phyloP scores from a whole-genome alignment of 768 basidiomycete genomes.

The Phylloporus scabripes region DNA sequence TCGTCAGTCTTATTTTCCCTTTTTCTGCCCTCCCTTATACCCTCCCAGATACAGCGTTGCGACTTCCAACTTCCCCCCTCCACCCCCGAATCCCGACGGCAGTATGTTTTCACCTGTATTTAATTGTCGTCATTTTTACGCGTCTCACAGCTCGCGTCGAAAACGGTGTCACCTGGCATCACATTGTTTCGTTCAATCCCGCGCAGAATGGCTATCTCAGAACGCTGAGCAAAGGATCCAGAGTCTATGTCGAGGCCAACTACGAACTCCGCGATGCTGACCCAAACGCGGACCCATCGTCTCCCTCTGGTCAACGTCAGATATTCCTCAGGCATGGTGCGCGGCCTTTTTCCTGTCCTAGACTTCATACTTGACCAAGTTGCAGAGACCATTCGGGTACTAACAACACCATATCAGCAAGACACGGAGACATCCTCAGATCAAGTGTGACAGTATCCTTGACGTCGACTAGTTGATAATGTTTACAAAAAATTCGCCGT shows the following conservation, averaged over 20 bases:
- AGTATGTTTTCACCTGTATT: constrained; percentile 36
- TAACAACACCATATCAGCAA: constrained; percentile 32
- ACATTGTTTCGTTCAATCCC: constrained; percentile 67
- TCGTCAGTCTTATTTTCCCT: constrained; percentile 41
- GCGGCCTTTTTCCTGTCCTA: constrained; percentile 8
- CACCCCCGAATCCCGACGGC: constrained; percentile 55
- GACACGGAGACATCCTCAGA: constrained; percentile 18
- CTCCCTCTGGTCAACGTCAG: constrained; percentile 71
- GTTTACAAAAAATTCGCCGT: neutral
- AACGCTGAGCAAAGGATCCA: constrained; percentile 61
- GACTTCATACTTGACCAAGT: constrained; percentile 5
- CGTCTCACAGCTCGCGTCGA: constrained; percentile 44
- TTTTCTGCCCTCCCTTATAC: neutral
- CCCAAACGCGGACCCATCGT: constrained; percentile 54
- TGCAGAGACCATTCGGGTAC: constrained; percentile 50
- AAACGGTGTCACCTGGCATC: constrained; percentile 65
- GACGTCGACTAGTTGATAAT: neutral
- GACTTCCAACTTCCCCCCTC: constrained; percentile 57
- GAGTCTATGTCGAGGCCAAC: constrained; percentile 76
- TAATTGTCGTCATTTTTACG: neutral
- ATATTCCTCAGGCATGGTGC: constrained; percentile 78
- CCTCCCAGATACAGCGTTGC: constrained; percentile 65
- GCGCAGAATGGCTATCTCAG: constrained; percentile 56
- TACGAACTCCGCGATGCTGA: constrained; percentile 76
- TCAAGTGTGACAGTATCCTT: constrained; percentile 11